Evolutionary conservation across 192 early-diverging fungal species (phyloP), one percentile per base, ranked within the genome.

Genomic region (Coemansia sp.): DNA sequence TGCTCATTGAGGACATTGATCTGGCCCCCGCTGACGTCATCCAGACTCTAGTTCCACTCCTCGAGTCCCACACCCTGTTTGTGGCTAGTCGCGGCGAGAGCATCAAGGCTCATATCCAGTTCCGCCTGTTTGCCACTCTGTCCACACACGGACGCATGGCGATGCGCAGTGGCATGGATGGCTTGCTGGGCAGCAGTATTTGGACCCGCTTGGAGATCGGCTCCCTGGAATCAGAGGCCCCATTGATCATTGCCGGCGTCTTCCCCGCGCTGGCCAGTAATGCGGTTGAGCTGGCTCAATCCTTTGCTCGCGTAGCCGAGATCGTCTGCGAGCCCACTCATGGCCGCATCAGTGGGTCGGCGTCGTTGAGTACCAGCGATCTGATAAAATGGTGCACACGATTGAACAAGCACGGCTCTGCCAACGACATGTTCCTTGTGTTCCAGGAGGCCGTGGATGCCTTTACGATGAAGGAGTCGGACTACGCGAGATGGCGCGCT

Each of bases 1-100:
- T 99, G 50, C 77, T 99, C 48, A 88, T 99, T 69, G 97, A 99
- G 79, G 95, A 98, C 83, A 90, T 99, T 63, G 94, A 99, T 71
- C 77, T 94, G 26, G 97, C 97, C 0, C 92, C 97, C n/a, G 63
- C 88, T 11, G 97, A 99, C 65, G 96, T 98, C 21, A 74, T 98
- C 48, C 91, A 93, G 16, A 88, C 95, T 9, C 84, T 99, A 45
- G 68, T 95, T n/a, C 94, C 97, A 3, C 81, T 99, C 21, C 84
- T 99, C 6, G 95, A 99, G 81, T 91, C 89, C 14, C 78, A 93
- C 8, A 86, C 86, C n/a, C 83, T 99, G 38, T 94, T 95, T 72
- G 93, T 98, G 38, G 85, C 96, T 9, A 90, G 88, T 40, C 86
- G 95, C 46, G 96, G 95, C 42, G 93, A 98, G 79, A 86, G 86